Evolutionary conservation across 2,329 filamentous ascomycete genomes (phyloP).

Genomic region (Venturia oleaginea): DNA sequence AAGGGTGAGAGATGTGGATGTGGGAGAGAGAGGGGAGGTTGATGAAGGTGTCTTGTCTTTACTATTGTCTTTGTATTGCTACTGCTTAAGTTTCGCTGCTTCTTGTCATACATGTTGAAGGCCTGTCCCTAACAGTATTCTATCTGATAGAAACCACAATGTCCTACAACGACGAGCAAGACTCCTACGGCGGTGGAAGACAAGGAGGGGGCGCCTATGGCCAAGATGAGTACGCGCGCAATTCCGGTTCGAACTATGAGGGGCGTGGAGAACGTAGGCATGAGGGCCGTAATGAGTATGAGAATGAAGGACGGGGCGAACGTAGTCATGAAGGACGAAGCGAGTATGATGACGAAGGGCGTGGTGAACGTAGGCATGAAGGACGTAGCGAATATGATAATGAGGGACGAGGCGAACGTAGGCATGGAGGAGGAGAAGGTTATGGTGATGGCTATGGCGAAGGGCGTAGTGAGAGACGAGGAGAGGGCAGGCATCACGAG

Average conservation of each 20-base stretch:
- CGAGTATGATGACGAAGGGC: neutral
- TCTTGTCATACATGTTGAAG: neutral
- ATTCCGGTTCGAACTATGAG: constrained; percentile 1
- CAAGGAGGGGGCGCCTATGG: constrained; percentile 14
- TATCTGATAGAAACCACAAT: constrained; percentile 21
- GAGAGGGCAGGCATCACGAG: constrained; percentile 4
- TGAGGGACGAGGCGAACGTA: neutral
- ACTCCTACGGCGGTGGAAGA: constrained; percentile 8
- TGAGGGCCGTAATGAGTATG: neutral
- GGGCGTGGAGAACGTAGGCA: constrained; percentile 10
- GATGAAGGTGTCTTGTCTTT: too few species aligned
- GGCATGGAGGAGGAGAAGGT: neutral
- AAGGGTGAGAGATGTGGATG: too few species aligned
- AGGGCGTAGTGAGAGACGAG: too few species aligned
- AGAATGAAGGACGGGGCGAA: neutral
- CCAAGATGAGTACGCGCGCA: constrained; percentile 3
- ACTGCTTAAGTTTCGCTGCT: neutral
- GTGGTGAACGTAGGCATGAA: constrained; percentile 11
- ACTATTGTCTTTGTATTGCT: neutral
- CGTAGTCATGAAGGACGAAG: neutral
- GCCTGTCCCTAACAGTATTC: neutral
- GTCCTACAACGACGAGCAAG: constrained; percentile 26
- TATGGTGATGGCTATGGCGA: too few species aligned
- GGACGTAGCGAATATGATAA: neutral
- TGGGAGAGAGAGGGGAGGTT: too few species aligned